Evolutionary conservation across 2,329 filamentous ascomycete genomes (phyloP).

Genomic region (Fusarium sp.): DNA sequence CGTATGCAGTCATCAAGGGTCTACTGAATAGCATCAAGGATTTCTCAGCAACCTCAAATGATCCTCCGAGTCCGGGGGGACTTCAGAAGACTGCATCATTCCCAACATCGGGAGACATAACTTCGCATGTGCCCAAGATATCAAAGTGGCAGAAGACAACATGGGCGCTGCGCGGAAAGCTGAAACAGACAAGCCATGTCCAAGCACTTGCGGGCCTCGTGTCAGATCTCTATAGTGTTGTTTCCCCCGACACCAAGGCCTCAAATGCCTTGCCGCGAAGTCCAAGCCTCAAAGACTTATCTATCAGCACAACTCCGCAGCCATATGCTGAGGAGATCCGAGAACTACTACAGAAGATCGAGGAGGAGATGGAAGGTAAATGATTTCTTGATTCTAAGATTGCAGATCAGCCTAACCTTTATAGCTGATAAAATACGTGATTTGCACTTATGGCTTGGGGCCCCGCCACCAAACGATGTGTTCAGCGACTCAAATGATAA

Average conservation of each 20-base stretch:
- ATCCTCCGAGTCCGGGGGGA: no score
- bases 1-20: rapidly evolving
- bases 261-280: no score
- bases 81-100: no score
- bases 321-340: background rate
- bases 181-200: background rate
- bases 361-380: background rate
- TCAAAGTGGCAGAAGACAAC: background rate
- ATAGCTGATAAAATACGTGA: background rate
- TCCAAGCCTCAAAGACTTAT: no score
- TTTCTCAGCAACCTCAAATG: rapidly evolving
- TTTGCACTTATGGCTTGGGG: rapidly evolving
- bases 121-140: rapidly evolving
- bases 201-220: background rate
- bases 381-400: rapidly evolving
- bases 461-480: rapidly evolving
- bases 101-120: rapidly evolving
- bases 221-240: background rate
- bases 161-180: background rate
- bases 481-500: background rate
- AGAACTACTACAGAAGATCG: background rate
- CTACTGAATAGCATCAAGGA: background rate
- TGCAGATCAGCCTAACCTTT: rapidly evolving
- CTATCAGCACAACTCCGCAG: no score
- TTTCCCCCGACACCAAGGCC: rapidly evolving